These are phyloP conservation scores for Trypanosoma conorhini DNA, from an alignment of 208 protist species.

Conservation along the genomic window DNA sequence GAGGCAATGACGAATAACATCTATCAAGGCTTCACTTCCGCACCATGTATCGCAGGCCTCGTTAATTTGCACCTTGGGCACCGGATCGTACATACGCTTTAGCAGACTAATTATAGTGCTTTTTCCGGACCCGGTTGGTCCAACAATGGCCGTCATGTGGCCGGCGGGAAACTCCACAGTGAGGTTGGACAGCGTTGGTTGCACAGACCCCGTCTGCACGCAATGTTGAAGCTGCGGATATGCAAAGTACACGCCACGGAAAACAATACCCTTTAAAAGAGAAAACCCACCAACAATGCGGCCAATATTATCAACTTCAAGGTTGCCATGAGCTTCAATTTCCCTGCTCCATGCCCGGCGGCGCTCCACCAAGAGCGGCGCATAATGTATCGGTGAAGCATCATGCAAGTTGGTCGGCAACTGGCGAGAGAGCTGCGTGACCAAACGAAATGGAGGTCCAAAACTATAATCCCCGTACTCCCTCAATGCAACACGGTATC, in stretches of 20 bases:
- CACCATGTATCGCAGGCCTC: slow-evolving; percentile 19
- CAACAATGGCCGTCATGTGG: slow-evolving; percentile 67
- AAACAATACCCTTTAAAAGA: slow-evolving; percentile 35
- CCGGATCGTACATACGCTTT: slow-evolving; percentile 72
- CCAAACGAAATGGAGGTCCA: slow-evolving; percentile 23
- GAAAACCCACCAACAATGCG: slow-evolving; percentile 51
- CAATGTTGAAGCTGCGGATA: slow-evolving; percentile 63
- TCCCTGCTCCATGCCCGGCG: slow-evolving; percentile 27
- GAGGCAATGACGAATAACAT: slow-evolving; percentile 34
- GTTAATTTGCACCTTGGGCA: slow-evolving; percentile 27
- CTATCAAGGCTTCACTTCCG: slow-evolving; percentile 29
- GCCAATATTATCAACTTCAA: slow-evolving; percentile 42
- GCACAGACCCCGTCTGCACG: slow-evolving; percentile 14
- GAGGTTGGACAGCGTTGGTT: slow-evolving; percentile 30
- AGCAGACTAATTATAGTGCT: slow-evolving; percentile 65
- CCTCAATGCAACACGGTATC: slow-evolving; percentile 21
- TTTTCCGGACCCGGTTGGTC: slow-evolving; percentile 82
- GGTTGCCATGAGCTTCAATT: slow-evolving; percentile 4
- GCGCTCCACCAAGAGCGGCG: slow-evolving; percentile 14
- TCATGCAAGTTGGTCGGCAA: slow-evolving; percentile 33
- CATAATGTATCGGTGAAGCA: slow-evolving; percentile 20
- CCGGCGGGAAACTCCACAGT: slow-evolving; percentile 22
- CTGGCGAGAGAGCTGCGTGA: slow-evolving; percentile 28
- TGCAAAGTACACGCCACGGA: slow-evolving; percentile 62
- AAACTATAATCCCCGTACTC: slow-evolving; percentile 10